A percentile compares a stretch with the other conserved stretches of the same genome.
phyloP scores from a whole-genome alignment of 768 basidiomycete genomes.

The Boletus subparvulus region DNA sequence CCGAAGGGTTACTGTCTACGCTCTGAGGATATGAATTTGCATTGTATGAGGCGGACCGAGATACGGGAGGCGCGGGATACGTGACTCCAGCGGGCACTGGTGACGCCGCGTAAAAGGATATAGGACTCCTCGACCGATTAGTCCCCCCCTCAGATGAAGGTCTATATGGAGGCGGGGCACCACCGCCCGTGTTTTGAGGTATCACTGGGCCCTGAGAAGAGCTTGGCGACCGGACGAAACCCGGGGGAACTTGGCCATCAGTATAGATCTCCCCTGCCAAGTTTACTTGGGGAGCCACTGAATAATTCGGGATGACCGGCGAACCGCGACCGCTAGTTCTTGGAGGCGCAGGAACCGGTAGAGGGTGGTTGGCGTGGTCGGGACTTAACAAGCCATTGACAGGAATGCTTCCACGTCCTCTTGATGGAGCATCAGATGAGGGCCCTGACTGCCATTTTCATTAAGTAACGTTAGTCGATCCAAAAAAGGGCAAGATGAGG shows the following conservation, averaged over 20 bases:
- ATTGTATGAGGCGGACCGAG: slow-evolving; percentile 21
- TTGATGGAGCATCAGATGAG: slow-evolving; percentile 34
- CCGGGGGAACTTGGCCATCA: slow-evolving; percentile 13
- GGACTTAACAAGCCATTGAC: slow-evolving; percentile 27
- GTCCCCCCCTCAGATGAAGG: slow-evolving; percentile 22
- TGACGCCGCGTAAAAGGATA: slow-evolving; percentile 26
- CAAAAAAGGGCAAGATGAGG: slow-evolving; percentile 3
- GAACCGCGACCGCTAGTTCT: slow-evolving; percentile 11
- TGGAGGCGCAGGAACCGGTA: slow-evolving; percentile 25
- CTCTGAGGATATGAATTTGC: neutral
- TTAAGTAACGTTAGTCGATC: slow-evolving; percentile 14
- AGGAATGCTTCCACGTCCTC: slow-evolving; percentile 16
- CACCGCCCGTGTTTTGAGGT: slow-evolving; percentile 13
- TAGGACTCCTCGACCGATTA: slow-evolving; percentile 20
- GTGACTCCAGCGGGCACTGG: slow-evolving; percentile 25
- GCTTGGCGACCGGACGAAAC: slow-evolving; percentile 11
- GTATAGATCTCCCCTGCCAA: slow-evolving; percentile 18
- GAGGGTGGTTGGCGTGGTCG: slow-evolving; percentile 30
- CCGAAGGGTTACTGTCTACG: slow-evolving; percentile 16
- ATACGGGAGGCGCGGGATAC: slow-evolving; percentile 31
- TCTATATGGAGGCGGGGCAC: slow-evolving; percentile 8
- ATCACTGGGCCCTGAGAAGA: slow-evolving; percentile 24
- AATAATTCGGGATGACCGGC: slow-evolving; percentile 14
- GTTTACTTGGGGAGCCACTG: slow-evolving; percentile 3
- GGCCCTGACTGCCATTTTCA: slow-evolving; percentile 27